Conservation (phyloP, 768 basidiomycete species). For the Macrolepiota dolichaula region DNA sequence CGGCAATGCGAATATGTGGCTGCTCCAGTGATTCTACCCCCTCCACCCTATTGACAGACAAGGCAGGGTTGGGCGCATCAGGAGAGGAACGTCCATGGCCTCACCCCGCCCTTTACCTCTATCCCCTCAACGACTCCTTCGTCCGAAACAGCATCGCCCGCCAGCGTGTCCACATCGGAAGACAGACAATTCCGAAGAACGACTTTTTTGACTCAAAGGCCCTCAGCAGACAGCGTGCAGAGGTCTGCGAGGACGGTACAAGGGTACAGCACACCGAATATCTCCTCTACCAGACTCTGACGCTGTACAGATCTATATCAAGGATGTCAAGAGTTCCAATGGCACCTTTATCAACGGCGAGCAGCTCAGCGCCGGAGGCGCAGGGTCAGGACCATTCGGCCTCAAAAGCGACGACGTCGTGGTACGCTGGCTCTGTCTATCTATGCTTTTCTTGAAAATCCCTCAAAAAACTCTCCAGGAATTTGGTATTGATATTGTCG, state of each 20-base stretch:
- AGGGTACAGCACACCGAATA: slow-evolving; percentile 53
- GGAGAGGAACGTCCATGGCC: too few species aligned
- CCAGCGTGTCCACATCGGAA: slow-evolving; percentile 84
- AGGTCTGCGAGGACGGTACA: slow-evolving; percentile 92
- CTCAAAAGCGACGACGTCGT: slow-evolving; percentile 95
- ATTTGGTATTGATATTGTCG: slow-evolving; percentile 99
- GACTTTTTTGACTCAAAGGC: slow-evolving; percentile 97
- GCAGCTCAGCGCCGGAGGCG: slow-evolving; percentile 81
- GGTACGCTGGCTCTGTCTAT: slow-evolving; percentile 46
- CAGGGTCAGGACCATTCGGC: slow-evolving; percentile 90
- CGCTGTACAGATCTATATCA: slow-evolving; percentile 83
- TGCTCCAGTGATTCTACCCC: too few species aligned
- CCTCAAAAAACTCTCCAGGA: slow-evolving; percentile 49
- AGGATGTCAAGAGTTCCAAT: slow-evolving; percentile 97
- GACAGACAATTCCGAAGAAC: slow-evolving; percentile 93
- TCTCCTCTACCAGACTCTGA: slow-evolving; percentile 10
- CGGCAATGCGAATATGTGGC: too few species aligned
- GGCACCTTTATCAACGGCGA: slow-evolving; percentile 99
- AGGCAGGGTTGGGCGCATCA: too few species aligned
- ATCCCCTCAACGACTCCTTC: slow-evolving; percentile 94
- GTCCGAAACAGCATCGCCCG: slow-evolving; percentile 90
- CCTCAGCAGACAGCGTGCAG: slow-evolving; percentile 90
- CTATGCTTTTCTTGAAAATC: slow-evolving; percentile 9
- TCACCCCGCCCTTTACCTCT: slow-evolving; percentile 66
- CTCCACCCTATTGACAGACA: too few species aligned